These are phyloP conservation scores for Rhizopus stolonifer DNA, from an alignment of 371 early-diverging fungal species.

Conservation along the genomic window DNA sequence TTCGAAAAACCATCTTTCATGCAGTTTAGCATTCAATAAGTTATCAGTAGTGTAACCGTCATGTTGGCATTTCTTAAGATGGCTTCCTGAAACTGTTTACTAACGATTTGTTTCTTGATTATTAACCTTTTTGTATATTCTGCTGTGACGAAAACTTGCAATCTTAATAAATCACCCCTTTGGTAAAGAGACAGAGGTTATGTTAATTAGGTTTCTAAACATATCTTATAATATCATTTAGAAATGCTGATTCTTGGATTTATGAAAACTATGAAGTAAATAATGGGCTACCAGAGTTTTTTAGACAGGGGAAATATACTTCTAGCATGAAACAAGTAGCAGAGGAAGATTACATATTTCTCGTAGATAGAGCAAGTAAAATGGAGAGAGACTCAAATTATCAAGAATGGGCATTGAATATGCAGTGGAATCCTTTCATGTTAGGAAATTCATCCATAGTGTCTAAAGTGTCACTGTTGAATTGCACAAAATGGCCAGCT, in stretches of 20 bases:
- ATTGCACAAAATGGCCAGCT: conserved; percentile 9
- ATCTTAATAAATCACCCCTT: too few species aligned
- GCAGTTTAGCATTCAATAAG: too few species aligned
- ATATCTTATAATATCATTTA: conserved; percentile 5
- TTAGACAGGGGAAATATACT: conserved; percentile 10
- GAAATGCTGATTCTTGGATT: conserved; percentile 6
- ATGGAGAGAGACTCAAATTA: not conserved
- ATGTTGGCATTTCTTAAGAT: too few species aligned
- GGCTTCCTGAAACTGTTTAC: too few species aligned
- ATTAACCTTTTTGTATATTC: too few species aligned
- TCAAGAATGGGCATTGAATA: conserved; percentile 9
- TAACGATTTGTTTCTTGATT: too few species aligned
- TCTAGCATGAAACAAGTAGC: conserved; percentile 6
- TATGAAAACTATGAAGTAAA: conserved; percentile 3
- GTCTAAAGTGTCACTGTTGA: too few species aligned
- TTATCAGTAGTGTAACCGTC: too few species aligned
- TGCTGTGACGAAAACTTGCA: too few species aligned
- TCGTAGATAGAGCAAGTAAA: conserved; percentile 7
- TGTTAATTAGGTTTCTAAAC: conserved; percentile 2
- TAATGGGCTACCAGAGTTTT: conserved; percentile 14
- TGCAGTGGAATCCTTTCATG: conserved; percentile 3
- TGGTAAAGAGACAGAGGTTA: too few species aligned
- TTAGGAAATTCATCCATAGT: too few species aligned
- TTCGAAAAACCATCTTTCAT: too few species aligned
- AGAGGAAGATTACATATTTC: conserved; percentile 9